Conservation (phyloP, 1,139 yeast species). For the Candida glucosophila region DNA sequence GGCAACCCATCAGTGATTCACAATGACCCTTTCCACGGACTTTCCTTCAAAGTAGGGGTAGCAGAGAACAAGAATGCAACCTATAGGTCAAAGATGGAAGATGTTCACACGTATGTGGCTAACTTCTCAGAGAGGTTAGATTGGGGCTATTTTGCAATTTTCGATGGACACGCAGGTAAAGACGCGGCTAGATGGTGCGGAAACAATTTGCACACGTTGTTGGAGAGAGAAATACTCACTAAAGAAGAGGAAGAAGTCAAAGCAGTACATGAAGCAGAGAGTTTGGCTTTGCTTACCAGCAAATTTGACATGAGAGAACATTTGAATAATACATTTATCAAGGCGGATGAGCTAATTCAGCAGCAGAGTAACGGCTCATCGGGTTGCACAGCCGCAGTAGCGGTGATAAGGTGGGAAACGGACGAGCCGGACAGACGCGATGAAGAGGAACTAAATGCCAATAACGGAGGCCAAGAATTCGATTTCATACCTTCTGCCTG, state of each 20-base stretch:
- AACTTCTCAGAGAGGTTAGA: conserved; percentile 84
- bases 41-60: conserved; percentile 75
- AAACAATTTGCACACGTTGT: conserved; percentile 63
- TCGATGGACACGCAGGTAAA: conserved; percentile 97
- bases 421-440: too few species aligned
- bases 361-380: conserved; percentile 55
- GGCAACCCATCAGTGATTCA: too few species aligned
- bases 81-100: conserved; percentile 90
- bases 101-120: conserved; percentile 88
- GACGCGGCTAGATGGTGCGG: conserved; percentile 96
- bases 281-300: conserved; percentile 10
- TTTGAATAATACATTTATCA: conserved; percentile 52
- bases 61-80: conserved; percentile 79
- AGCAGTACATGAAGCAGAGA: conserved; percentile 6
- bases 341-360: conserved; percentile 66
- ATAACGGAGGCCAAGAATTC: conserved; percentile 11
- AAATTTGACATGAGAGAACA: conserved; percentile 37
- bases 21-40: conserved; percentile 36
- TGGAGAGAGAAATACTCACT: conserved; percentile 47
- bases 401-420: conserved; percentile 86
- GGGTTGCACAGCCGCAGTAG: conserved; percentile 96
- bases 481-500: conserved; percentile 37
- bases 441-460: conserved; percentile 3
- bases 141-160: conserved; percentile 93
- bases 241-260: conserved; percentile 5